These are phyloP conservation scores for Cyberlindnera mrakii DNA, from an alignment of 805 yeast genomes.

Conservation along the genomic window DNA sequence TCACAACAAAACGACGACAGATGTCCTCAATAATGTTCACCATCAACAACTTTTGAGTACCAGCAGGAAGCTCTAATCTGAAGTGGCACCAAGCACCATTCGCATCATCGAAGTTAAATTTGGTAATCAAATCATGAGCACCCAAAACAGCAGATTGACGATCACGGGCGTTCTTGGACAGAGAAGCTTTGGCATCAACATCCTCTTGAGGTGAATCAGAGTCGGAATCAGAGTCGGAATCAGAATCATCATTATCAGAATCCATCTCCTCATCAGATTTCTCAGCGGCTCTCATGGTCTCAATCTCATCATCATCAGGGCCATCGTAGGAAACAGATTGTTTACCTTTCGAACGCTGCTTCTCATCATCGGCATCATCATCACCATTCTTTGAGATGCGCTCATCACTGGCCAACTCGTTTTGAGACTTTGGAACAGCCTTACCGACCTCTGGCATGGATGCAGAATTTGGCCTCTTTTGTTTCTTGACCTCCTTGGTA, in stretches of 20 bases:
- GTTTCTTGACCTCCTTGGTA: slow-evolving; percentile 76
- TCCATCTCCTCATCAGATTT: slow-evolving; percentile 63
- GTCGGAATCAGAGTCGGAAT: slow-evolving; percentile 33
- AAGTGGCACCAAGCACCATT: slow-evolving; percentile 92
- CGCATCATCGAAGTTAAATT: slow-evolving; percentile 85
- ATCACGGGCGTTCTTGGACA: slow-evolving; percentile 64
- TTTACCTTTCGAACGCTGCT: slow-evolving; percentile 54
- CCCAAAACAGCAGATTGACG: slow-evolving; percentile 81
- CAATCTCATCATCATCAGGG: slow-evolving; percentile 93
- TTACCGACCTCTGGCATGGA: slow-evolving; percentile 60
- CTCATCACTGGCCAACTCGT: slow-evolving; percentile 34
- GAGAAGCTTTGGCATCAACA: slow-evolving; percentile 24
- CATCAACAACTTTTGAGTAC: slow-evolving; percentile 90
- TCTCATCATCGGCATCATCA: slow-evolving; percentile 59
- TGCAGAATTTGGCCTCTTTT: slow-evolving; percentile 47
- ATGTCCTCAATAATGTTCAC: slow-evolving; percentile 92
- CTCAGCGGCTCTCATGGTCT: slow-evolving; percentile 80
- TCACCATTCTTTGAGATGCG: slow-evolving; percentile 32
- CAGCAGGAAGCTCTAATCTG: slow-evolving; percentile 74
- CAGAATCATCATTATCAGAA: slow-evolving; percentile 28
- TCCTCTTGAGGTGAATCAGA: slow-evolving; percentile 21
- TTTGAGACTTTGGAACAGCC: slow-evolving; percentile 56
- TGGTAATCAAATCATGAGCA: slow-evolving; percentile 64
- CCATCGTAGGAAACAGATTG: slow-evolving; percentile 91
- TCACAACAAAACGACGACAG: slow-evolving; percentile 83